Conservation (phyloP, 768 basidiomycete genomes). For the Aureoboletus auriporus region DNA sequence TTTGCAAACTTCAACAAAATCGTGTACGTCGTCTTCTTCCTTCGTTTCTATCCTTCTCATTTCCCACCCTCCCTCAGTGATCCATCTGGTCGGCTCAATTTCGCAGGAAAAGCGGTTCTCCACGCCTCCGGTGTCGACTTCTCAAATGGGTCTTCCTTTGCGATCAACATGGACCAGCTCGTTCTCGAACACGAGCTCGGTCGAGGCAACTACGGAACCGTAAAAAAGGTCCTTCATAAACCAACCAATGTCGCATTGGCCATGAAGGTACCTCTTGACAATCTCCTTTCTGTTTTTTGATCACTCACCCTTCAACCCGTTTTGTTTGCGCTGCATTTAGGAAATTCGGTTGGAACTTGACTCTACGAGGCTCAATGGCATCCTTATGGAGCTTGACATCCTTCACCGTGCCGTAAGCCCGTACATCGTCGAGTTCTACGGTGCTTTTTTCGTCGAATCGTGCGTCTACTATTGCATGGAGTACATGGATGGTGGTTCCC, state of each 20-base stretch:
- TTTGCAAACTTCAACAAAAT: constrained; percentile 93
- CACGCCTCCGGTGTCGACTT: constrained; percentile 89
- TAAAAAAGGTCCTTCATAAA: constrained; percentile 91
- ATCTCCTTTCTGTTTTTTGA: constrained; percentile 6
- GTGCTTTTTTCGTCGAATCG: constrained; percentile 99
- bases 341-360: constrained; percentile 98
- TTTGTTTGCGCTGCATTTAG: constrained; percentile 38
- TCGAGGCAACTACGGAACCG: constrained; percentile 95
- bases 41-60: constrained; percentile 6
- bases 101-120: constrained; percentile 88
- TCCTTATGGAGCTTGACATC: constrained; percentile 98
- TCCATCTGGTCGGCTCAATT: constrained; percentile 93
- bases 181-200: constrained; percentile 91
- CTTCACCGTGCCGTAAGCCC: constrained; percentile 89
- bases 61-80: constrained; percentile 50
- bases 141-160: constrained; percentile 83
- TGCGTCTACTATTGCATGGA: constrained; percentile 99
- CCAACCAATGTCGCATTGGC: constrained; percentile 97
- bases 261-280: constrained; percentile 74
- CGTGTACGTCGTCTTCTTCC: constrained; percentile 56
- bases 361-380: constrained; percentile 87
- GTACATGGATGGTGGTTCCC: constrained; percentile 97
- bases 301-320: not conserved
- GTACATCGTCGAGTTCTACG: constrained; percentile 97
- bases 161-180: constrained; percentile 93